Evolutionary conservation across 305 asterid species (phyloP), one percentile per base, ranked within the genome.

Genomic region (Caryopteris hybrid): DNA sequence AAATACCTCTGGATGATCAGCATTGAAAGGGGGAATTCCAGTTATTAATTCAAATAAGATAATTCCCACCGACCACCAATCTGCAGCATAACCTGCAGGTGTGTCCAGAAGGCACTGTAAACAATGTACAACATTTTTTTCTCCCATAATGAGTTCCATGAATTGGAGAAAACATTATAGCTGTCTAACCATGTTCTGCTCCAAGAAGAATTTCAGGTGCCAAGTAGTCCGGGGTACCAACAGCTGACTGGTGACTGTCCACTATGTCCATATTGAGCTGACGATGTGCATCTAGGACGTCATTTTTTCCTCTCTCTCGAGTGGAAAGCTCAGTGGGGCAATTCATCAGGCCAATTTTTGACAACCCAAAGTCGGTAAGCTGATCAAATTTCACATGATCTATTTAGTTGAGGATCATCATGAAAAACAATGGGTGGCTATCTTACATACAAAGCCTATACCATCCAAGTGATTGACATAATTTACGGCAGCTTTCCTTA

Each of bases 181-280:
- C 55, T 50, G 73, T 64, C 94, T 69, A 64, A 90, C 97, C 97
- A 74, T 93, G 98, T 76, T 85, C 94, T 33, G 87, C 80, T 78
- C 98, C 98, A 69, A 93, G 88, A 81, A 93, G 97, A 79, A 93
- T 93, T 82, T 93, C 98, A 41, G 98, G 98, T 10, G 97, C 97
- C 90, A 90, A 88, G 81, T 92, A 92, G 79, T 92, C 98, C 2
- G 98, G 98, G 70, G 98, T 92, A 50, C 98, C 98, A 78, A 88
- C 94, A 72, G 97, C 98, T 72, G 97, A 90, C 68, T 73, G 81
- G 62, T 83, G 87, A 62, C 73, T 75, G 18, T 78, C 84, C 67
- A 42, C 61, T 50, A 69, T 47, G 73, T 86, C 88, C 22, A 76
- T 45, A 76, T 72, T 78, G 67, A 74, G 82, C 84, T 74, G 86